Percentiles rank a stretch among this genome's conserved stretches.
Conservation (phyloP, 345 rosid species). For the Syzygium oleosum region DNA sequence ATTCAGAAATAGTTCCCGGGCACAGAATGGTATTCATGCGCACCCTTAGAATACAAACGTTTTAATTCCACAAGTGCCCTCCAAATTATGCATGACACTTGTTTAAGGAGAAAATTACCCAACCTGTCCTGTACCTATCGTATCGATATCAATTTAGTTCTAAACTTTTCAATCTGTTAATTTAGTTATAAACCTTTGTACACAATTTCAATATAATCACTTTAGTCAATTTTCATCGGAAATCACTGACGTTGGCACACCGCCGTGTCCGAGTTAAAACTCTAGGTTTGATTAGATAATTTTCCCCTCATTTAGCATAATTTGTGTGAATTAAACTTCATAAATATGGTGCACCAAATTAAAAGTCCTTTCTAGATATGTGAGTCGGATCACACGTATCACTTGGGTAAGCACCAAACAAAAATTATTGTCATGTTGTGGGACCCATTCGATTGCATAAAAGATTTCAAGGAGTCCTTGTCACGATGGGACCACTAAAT, state of each 20-base stretch:
- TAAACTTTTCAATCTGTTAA: rapidly evolving
- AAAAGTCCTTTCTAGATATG: neutral
- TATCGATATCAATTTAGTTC: neutral
- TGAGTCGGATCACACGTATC: neutral
- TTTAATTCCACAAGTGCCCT: neutral
- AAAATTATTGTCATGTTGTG: neutral
- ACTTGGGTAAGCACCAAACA: neutral
- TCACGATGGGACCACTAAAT: neutral
- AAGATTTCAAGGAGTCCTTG: neutral
- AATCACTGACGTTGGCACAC: rapidly evolving
- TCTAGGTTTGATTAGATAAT: neutral
- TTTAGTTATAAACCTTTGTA: rapidly evolving
- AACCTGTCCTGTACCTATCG: rapidly evolving
- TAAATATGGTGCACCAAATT: neutral
- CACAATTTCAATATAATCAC: rapidly evolving
- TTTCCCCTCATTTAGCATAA: too few species aligned
- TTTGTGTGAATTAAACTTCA: neutral
- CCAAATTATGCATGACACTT: neutral
- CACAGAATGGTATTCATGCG: too few species aligned
- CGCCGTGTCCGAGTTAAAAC: too few species aligned
- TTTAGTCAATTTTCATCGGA: neutral
- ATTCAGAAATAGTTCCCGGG: too few species aligned
- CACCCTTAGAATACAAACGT: neutral
- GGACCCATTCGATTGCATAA: neutral
- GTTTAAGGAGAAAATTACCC: neutral